Conservation (phyloP, 192 early-diverging fungal species). For the Coemansia sp. region DNA sequence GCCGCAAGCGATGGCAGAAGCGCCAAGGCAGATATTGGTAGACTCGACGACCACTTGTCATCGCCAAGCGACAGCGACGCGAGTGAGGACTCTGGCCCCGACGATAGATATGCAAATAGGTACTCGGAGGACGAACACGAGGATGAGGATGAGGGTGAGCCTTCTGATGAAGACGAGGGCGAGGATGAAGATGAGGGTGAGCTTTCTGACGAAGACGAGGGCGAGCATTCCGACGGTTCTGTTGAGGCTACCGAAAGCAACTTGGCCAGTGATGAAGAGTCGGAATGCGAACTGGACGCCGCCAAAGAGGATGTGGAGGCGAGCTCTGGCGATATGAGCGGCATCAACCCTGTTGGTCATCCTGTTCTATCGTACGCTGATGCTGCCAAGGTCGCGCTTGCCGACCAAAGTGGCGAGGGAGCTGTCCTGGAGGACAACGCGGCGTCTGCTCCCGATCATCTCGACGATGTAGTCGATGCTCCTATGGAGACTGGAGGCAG, state of each 20-base stretch:
- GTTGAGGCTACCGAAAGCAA: background rate
- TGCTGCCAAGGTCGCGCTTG: constrained; percentile 3
- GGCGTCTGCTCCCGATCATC: background rate
- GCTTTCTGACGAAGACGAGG: background rate
- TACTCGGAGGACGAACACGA: background rate
- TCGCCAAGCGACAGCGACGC: background rate
- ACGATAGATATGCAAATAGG: background rate
- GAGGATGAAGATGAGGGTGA: background rate
- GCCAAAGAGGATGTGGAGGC: background rate
- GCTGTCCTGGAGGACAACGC: background rate
- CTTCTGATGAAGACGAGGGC: background rate
- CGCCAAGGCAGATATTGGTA: background rate
- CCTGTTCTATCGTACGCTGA: background rate
- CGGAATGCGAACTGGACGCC: background rate
- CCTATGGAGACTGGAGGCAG: background rate
- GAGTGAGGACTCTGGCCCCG: constrained; percentile 4
- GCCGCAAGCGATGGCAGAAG: background rate
- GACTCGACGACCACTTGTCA: background rate
- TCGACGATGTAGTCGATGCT: background rate
- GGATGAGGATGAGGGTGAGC: no score
- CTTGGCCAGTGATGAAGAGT: background rate
- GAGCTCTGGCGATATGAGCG: background rate
- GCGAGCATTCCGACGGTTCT: background rate
- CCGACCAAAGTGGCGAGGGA: background rate
- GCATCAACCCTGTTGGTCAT: background rate